These are phyloP conservation scores for Pseudonectria buxi DNA, from an alignment of 2,329 filamentous ascomycete species.

Conservation along the genomic window DNA sequence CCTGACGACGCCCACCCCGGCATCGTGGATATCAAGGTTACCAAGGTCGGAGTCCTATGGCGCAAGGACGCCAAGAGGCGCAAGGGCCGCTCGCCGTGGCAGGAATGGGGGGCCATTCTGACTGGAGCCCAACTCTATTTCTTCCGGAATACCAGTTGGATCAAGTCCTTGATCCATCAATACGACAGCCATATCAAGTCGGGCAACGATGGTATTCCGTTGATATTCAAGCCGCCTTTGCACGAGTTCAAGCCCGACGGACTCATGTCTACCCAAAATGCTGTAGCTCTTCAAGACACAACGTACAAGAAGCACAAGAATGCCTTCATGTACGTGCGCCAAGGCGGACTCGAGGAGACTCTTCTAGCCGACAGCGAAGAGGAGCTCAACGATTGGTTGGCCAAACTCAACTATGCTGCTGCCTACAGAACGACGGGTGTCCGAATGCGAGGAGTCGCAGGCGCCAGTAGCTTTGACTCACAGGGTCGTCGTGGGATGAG, in stretches of 20 bases:
- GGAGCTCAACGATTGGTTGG: constrained; percentile 95
- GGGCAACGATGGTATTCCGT: constrained; percentile 66
- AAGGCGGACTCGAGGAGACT: constrained; percentile 81
- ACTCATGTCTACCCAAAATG: constrained; percentile 87
- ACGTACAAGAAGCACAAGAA: constrained; percentile 95
- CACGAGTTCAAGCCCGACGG: constrained; percentile 91
- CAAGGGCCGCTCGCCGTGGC: constrained; percentile 91
- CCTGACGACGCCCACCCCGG: constrained; percentile 83
- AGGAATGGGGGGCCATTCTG: constrained; percentile 95
- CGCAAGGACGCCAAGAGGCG: constrained; percentile 91
- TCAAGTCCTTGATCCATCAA: constrained; percentile 84
- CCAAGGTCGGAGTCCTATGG: constrained; percentile 92
- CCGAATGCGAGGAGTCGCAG: constrained; percentile 79
- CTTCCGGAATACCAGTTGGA: constrained; percentile 88
- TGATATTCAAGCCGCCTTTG: constrained; percentile 85
- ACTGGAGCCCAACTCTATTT: constrained; percentile 97
- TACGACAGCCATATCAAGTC: constrained; percentile 75
- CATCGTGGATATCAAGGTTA: constrained; percentile 94
- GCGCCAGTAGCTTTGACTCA: constrained; percentile 70
- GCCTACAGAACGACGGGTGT: constrained; percentile 90
- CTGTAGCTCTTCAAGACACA: constrained; percentile 78
- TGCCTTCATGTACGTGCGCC: constrained; percentile 83
- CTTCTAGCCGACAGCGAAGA: constrained; percentile 83
- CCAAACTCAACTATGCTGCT: constrained; percentile 91
- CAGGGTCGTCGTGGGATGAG: constrained; percentile 67